These are phyloP conservation scores for Rhinocladiella similis DNA, from an alignment of 2,329 filamentous ascomycete genomes.

Conservation along the genomic window DNA sequence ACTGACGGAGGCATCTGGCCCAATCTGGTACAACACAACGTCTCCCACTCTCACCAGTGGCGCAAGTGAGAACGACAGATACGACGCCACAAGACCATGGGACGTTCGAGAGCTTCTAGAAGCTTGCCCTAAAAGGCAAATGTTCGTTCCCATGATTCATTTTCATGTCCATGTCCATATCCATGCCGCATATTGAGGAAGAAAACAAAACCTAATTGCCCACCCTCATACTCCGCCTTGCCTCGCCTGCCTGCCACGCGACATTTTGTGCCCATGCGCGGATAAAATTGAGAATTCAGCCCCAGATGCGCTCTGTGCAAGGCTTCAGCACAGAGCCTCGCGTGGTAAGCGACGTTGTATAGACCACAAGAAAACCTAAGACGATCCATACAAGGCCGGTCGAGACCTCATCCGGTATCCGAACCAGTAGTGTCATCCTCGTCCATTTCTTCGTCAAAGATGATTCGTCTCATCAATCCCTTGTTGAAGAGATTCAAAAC, in stretches of 20 bases:
- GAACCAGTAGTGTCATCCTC: conserved; percentile 19
- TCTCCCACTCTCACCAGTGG: too few relatives aligned
- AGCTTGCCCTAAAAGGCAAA: background rate
- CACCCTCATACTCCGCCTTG: too few relatives aligned
- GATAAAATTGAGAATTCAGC: background rate
- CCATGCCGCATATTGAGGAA: background rate
- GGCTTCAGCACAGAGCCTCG: background rate
- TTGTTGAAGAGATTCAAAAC: conserved; percentile 95
- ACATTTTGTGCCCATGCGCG: background rate
- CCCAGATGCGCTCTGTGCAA: background rate
- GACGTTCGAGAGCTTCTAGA: background rate
- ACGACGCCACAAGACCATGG: background rate
- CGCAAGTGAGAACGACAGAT: too few relatives aligned
- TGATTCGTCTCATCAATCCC: conserved; percentile 77
- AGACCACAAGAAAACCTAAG: too few relatives aligned
- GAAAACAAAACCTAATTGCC: background rate
- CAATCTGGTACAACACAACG: too few relatives aligned
- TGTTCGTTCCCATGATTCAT: background rate
- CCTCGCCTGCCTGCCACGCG: too few relatives aligned
- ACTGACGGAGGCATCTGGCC: too few relatives aligned
- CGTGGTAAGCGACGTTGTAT: background rate
- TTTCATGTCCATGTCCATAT: background rate
- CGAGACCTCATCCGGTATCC: conserved; percentile 20
- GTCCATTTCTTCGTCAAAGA: conserved; percentile 65
- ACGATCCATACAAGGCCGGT: background rate